A percentile compares a stretch with the other conserved stretches of the same genome.
Conservation (phyloP, 768 basidiomycete species). For the Collybiopsis confluens region DNA sequence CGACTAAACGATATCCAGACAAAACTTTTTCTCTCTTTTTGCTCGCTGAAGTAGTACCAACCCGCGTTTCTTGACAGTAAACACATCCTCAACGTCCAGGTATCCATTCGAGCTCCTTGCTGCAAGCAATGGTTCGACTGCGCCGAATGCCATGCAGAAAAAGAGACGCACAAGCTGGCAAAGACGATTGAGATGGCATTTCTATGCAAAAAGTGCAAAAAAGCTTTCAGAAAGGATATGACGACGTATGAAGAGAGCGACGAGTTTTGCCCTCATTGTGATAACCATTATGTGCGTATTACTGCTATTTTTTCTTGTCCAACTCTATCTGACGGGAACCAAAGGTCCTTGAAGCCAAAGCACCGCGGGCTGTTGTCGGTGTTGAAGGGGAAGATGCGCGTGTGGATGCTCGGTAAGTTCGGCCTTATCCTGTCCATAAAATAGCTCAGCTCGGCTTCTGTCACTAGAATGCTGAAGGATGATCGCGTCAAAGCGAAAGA, state of each 20-base stretch:
- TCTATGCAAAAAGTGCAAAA: constrained; percentile 87
- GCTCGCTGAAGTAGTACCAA: constrained; percentile 3
- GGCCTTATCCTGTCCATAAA: no score
- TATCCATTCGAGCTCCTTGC: constrained; percentile 92
- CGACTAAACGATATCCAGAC: neutral
- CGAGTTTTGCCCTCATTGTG: constrained; percentile 97
- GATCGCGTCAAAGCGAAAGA: constrained; percentile 61
- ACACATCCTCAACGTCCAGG: constrained; percentile 95
- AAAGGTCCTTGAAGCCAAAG: constrained; percentile 91
- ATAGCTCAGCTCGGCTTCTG: neutral
- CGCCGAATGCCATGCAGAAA: constrained; percentile 89
- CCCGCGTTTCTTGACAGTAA: constrained; percentile 50
- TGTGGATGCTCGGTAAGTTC: constrained; percentile 74
- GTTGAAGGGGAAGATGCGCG: constrained; percentile 92
- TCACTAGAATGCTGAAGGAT: constrained; percentile 80
- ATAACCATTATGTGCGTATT: constrained; percentile 91
- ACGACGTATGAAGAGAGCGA: constrained; percentile 88
- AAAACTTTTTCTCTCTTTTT: neutral
- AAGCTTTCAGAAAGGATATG: constrained; percentile 98
- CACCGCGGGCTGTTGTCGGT: constrained; percentile 76
- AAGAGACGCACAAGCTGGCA: constrained; percentile 64
- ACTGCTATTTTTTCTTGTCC: neutral
- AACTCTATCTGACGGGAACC: neutral
- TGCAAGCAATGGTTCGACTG: constrained; percentile 99
- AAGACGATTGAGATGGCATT: constrained; percentile 85